Evolutionary conservation across 2,329 filamentous ascomycete species (phyloP).

Genomic region (Alternaria infectoria): DNA sequence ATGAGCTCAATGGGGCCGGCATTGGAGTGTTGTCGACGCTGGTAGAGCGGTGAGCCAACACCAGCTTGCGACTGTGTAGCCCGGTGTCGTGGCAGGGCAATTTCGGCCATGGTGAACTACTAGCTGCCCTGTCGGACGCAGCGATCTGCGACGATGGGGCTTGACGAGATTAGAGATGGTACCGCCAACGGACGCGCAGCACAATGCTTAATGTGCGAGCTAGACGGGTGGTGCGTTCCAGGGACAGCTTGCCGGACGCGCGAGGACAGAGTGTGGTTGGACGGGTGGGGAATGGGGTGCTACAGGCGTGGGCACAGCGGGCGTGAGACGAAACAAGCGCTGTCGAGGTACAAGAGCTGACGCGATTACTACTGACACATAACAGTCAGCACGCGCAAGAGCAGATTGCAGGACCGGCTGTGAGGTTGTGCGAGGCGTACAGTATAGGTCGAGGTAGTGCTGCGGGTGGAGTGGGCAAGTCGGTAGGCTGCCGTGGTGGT

Average conservation of each 20-base stretch:
- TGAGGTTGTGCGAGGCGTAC: slow-evolving; percentile 27
- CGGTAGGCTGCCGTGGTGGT: slow-evolving; percentile 19
- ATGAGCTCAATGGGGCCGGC: slow-evolving; percentile 51
- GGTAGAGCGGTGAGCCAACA: slow-evolving; percentile 47
- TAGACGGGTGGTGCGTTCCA: slow-evolving; percentile 30
- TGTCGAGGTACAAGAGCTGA: slow-evolving; percentile 42
- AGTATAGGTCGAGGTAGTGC: slow-evolving; percentile 22
- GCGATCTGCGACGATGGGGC: slow-evolving; percentile 27
- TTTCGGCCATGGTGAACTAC: slow-evolving; percentile 45
- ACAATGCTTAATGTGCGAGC: slow-evolving; percentile 27
- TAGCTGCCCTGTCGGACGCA: slow-evolving; percentile 31
- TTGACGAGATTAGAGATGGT: slow-evolving; percentile 39
- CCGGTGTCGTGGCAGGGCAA: slow-evolving; percentile 49
- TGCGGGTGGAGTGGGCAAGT: slow-evolving; percentile 14
- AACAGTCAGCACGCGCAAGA: slow-evolving; percentile 42
- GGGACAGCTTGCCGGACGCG: slow-evolving; percentile 24
- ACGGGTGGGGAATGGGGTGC: slow-evolving; percentile 26
- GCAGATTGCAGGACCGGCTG: slow-evolving; percentile 24
- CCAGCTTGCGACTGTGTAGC: slow-evolving; percentile 47
- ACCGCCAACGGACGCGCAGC: slow-evolving; percentile 28
- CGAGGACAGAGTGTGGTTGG: slow-evolving; percentile 8
- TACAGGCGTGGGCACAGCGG: slow-evolving; percentile 40
- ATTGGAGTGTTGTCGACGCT: slow-evolving; percentile 42
- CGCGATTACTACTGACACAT: slow-evolving; percentile 38
- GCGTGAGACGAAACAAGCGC: slow-evolving; percentile 50